Evolutionary conservation across 2,329 filamentous ascomycete genomes (phyloP).

Genomic region (Albifimbria verrucaria): DNA sequence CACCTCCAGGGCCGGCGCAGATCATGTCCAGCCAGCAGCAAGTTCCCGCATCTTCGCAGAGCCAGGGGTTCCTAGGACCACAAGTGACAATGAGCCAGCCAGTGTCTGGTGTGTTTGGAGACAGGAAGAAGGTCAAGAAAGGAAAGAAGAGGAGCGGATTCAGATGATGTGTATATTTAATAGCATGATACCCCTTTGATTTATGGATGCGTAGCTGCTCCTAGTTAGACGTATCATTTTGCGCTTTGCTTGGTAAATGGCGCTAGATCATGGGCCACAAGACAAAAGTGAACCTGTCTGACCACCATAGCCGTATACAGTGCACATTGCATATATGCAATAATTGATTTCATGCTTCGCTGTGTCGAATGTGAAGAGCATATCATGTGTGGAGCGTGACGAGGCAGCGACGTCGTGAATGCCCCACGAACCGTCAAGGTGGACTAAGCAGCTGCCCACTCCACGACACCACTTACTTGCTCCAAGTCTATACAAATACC

Average conservation of each 20-base stretch:
- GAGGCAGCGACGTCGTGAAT: no score
- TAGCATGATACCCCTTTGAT: background rate
- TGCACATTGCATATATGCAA: no score
- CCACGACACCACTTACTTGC: background rate
- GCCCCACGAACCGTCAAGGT: no score
- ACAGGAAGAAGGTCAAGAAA: conserved; percentile 41
- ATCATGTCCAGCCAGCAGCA: conserved; percentile 34
- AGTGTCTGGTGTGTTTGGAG: conserved; percentile 42
- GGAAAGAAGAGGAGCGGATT: conserved; percentile 40
- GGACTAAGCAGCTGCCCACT: no score
- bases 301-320: no score
- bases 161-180: conserved; percentile 16
- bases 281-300: no score
- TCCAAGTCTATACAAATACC: background rate
- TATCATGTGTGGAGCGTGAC: no score
- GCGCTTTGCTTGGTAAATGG: no score
- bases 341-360: no score
- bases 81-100: conserved; percentile 43
- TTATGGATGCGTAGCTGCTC: background rate
- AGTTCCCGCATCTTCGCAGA: conserved; percentile 30
- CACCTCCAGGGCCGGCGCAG: conserved; percentile 17
- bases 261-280: no score
- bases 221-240: background rate
- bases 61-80: conserved; percentile 22
- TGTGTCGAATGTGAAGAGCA: no score